Conservation (phyloP, 2,329 filamentous ascomycete genomes). For the Knufia petricola region DNA sequence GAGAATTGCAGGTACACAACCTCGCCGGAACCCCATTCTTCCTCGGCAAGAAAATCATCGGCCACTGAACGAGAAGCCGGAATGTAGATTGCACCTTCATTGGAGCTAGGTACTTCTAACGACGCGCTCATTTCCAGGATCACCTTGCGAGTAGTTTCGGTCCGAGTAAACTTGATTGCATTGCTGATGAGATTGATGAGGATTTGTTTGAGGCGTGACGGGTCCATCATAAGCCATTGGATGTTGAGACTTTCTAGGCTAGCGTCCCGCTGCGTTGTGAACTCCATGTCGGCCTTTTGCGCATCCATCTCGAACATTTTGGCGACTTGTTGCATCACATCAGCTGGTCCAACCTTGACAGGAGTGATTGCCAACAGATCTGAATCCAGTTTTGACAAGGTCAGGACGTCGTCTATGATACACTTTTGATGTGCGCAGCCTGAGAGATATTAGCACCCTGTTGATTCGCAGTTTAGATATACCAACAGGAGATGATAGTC, state of each 20-base stretch:
- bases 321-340: slow-evolving; percentile 44
- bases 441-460: too few species aligned
- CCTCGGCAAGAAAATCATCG: slow-evolving; percentile 26
- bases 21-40: slow-evolving; percentile 47
- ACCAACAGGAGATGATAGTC: too few species aligned
- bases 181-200: slow-evolving; percentile 51
- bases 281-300: slow-evolving; percentile 56
- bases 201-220: slow-evolving; percentile 48
- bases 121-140: too few species aligned
- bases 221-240: slow-evolving; percentile 49
- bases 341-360: slow-evolving; percentile 43
- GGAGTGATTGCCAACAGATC: slow-evolving; percentile 53
- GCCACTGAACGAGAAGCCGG: too few species aligned
- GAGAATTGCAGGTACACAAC: slow-evolving; percentile 48
- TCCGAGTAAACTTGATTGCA: slow-evolving; percentile 47
- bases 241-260: slow-evolving; percentile 41
- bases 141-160: too few species aligned
- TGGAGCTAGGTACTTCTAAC: too few species aligned
- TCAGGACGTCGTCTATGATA: slow-evolving; percentile 63
- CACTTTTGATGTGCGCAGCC: slow-evolving; percentile 54
- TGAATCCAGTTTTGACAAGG: slow-evolving; percentile 64
- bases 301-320: slow-evolving; percentile 69
- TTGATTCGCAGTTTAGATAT: too few species aligned
- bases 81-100: too few species aligned
- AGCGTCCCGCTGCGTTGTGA: slow-evolving; percentile 39